Conservation (phyloP, 768 basidiomycete species). For the Tricholoma sp. region DNA sequence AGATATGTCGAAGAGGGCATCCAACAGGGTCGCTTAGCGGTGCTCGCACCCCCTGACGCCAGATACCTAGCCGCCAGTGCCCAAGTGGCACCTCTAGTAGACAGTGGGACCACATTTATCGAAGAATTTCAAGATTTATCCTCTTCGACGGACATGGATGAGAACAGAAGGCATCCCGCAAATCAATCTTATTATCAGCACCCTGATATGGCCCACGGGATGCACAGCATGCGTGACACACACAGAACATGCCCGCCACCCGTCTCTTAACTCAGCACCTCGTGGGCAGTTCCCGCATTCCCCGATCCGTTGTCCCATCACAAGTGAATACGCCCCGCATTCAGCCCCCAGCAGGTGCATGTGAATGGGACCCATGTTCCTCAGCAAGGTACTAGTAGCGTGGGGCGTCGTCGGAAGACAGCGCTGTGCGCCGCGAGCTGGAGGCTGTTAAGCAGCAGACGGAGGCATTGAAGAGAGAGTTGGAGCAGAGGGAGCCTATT, state of each 20-base stretch:
- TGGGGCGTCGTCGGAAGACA: slow-evolving; percentile 4
- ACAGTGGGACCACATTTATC: slow-evolving; percentile 10
- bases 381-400: neutral
- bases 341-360: neutral
- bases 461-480: slow-evolving; percentile 6
- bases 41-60: neutral
- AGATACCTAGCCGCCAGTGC: slow-evolving; percentile 6
- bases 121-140: slow-evolving; percentile 7
- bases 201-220: slow-evolving; percentile 3
- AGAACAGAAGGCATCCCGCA: neutral
- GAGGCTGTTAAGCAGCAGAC: slow-evolving; percentile 3
- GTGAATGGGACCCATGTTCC: neutral
- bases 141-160: neutral
- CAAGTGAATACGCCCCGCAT: too few species aligned
- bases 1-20: too few species aligned
- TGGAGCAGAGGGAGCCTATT: slow-evolving; percentile 8
- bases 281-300: neutral
- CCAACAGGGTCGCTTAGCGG: slow-evolving; percentile 36
- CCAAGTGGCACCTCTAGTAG: slow-evolving; percentile 10
- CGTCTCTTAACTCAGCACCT: neutral
- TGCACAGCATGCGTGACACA: neutral
- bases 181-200: neutral
- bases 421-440: slow-evolving; percentile 5
- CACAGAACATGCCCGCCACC: neutral
- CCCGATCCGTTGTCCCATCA: neutral